A percentile compares a stretch with the other conserved stretches of the same genome.
Conservation (phyloP, 2,329 filamentous ascomycete genomes). For the Penicillium sp. region DNA sequence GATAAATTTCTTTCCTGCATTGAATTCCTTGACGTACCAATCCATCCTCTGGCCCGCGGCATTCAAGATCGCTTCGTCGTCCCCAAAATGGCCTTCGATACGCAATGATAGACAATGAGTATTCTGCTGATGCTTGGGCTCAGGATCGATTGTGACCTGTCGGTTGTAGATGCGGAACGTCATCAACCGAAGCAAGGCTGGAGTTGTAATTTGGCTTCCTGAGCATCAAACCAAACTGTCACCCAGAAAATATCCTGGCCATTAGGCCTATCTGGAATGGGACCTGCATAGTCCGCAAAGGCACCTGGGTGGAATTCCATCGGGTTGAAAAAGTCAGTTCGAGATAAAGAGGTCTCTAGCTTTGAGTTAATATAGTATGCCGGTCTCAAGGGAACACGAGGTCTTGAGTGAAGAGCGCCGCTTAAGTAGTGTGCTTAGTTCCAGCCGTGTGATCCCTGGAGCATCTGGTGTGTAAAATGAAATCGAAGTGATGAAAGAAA, state of each 20-base stretch:
- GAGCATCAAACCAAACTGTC: constrained; percentile 2
- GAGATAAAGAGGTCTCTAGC: too few relatives aligned
- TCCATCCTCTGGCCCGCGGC: not conserved
- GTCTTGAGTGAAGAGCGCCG: too few relatives aligned
- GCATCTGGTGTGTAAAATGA: too few relatives aligned
- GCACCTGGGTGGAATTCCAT: not conserved
- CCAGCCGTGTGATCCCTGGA: too few relatives aligned
- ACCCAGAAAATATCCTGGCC: not conserved
- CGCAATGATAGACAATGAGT: constrained; percentile 2
- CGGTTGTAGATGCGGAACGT: constrained; percentile 1
- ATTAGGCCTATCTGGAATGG: not conserved
- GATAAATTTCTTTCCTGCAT: not conserved
- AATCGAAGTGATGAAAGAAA: too few relatives aligned
- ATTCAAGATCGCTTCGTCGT: not conserved
- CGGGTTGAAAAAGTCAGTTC: too few relatives aligned
- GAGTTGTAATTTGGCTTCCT: not conserved
- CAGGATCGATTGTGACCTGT: not conserved
- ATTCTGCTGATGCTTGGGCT: constrained; percentile 1
- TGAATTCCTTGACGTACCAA: not conserved
- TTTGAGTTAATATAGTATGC: too few relatives aligned
- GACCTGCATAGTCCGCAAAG: not conserved
- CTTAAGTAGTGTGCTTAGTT: too few relatives aligned
- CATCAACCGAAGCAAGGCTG: not conserved
- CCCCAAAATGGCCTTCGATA: not conserved
- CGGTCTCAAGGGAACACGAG: too few relatives aligned